Base-by-base conservation (phyloP, 2,329 filamentous ascomycete species). In the Ceratocystiopsis minuta region DNA sequence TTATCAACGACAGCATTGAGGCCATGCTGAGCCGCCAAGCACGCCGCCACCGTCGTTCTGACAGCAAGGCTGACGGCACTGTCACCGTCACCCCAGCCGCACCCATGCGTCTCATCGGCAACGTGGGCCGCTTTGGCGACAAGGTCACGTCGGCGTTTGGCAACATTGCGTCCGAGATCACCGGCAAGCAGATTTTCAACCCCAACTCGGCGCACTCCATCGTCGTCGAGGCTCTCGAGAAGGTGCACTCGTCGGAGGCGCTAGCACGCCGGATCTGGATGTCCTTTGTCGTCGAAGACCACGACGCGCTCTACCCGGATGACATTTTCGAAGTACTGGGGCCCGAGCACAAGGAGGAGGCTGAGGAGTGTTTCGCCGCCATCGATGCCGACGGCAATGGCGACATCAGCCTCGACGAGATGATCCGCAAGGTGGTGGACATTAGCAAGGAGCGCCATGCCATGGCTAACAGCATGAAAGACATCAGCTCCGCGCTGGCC, bases 241-340 rank as follows among this genome's bases (percentile, higher is more conserved):
- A 85, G 62, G 76, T 73, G 36, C 69, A 71, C 45, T 82, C 85
- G 7, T 84, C 86, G 0, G 87, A 96, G 57, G 90, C 90, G n/a
- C 65, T 96, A 44, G 87, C 84, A n/a, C 80, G 76, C 50, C 80
- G 90, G 53, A 79, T 96, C 48, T 96, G 90, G 90, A 93, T 95
- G 84, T 95, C 87, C 1, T 93, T 95, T 55, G 90, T 94, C 2
- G 75, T 90, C 4, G 88, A 96, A 59, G 86, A 85, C 51, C 78
- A 78, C 45, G 84, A 95, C 35, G 66, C 78, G 0, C 67, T 98
- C 10, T 83, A 72, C 50, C 60, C 72, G 10, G 85, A 94, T 5
- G 90, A 98, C 55, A 70, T 98, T 34, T 57, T 78, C 28, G 88
- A 96, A 56, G 88, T 96, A 11, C 77, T 98, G 45, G 88, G 88